These are phyloP conservation scores for Aspergillus taichungensis DNA, from an alignment of 495 filamentous ascomycete genomes.

Conservation along the genomic window DNA sequence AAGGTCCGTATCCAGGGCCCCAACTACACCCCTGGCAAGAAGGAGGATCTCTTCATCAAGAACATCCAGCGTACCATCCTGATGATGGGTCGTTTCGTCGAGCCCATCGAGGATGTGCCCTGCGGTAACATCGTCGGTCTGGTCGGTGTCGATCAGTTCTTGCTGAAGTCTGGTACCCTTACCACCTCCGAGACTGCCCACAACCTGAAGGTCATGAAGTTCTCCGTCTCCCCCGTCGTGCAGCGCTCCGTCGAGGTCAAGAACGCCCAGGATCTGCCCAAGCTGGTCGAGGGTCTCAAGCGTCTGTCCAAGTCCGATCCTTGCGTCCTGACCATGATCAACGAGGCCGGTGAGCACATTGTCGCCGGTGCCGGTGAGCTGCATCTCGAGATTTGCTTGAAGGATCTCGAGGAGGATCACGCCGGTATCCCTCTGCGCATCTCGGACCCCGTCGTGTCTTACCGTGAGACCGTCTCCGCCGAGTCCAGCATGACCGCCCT, in stretches of 20 bases:
- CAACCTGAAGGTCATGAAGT: conserved; percentile 99
- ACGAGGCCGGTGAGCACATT: conserved; percentile 92
- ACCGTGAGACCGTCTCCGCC: conserved; percentile 86
- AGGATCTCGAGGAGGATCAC: conserved; percentile 99
- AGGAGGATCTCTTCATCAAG: conserved; percentile 99
- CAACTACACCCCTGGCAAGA: conserved; percentile 96
- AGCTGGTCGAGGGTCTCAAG: conserved; percentile 99
- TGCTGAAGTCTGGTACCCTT: conserved; percentile 99
- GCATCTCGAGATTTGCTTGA: conserved; percentile 99
- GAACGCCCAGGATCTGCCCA: conserved; percentile 99
- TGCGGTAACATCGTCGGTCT: conserved; percentile 99
- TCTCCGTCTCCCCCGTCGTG: conserved; percentile 99
- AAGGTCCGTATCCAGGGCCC: conserved; percentile 99
- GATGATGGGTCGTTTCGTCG: conserved; percentile 99
- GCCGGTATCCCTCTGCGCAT: conserved; percentile 94
- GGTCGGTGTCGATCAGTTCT: conserved; percentile 99
- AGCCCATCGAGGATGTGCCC: conserved; percentile 98
- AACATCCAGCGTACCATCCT: conserved; percentile 98
- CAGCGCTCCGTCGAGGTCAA: conserved; percentile 98
- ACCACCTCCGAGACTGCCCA: conserved; percentile 95
- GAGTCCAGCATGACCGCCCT: conserved; percentile 89
- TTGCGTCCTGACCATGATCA: conserved; percentile 86
- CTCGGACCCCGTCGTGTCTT: conserved; percentile 93
- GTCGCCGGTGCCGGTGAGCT: conserved; percentile 99
- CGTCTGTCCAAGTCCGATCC: conserved; percentile 99